Conservation (phyloP, 2,329 filamentous ascomycete genomes). For the Cercospora sojina region DNA sequence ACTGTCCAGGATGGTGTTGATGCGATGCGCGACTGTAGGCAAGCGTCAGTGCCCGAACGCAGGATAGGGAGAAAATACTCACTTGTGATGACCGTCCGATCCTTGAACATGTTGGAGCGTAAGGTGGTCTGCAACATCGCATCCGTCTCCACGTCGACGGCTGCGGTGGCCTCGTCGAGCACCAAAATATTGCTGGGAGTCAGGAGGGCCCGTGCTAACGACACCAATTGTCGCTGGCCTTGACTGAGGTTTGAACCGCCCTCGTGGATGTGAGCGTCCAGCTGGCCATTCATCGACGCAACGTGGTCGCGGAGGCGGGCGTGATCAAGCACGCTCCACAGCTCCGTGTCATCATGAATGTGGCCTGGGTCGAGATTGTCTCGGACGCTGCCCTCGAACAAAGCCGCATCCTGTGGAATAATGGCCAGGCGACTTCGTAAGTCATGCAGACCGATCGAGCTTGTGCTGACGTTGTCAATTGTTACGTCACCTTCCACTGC, state of each 20-base stretch:
- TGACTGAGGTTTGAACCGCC: constrained; percentile 95
- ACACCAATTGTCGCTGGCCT: constrained; percentile 91
- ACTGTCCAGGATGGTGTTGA: constrained; percentile 89
- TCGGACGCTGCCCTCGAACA: constrained; percentile 89
- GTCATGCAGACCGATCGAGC: constrained; percentile 84
- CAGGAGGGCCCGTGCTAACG: constrained; percentile 86
- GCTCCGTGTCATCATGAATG: constrained; percentile 92
- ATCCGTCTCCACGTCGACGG: constrained; percentile 69
- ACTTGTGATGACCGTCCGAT: constrained; percentile 93
- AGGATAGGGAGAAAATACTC: constrained; percentile 20
- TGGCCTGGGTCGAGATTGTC: constrained; percentile 95
- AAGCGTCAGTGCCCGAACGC: neutral
- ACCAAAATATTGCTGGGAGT: constrained; percentile 97
- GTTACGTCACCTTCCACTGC: constrained; percentile 76
- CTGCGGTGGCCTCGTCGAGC: constrained; percentile 87
- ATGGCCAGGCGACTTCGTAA: constrained; percentile 87
- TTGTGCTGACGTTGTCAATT: constrained; percentile 88
- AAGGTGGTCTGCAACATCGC: constrained; percentile 64
- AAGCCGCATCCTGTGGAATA: constrained; percentile 93
- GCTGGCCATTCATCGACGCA: constrained; percentile 77
- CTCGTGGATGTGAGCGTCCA: constrained; percentile 90
- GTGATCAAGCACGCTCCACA: constrained; percentile 85
- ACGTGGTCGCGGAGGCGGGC: constrained; percentile 91
- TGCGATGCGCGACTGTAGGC: constrained; percentile 73
- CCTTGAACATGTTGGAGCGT: constrained; percentile 69